Evolutionary conservation across 78 protist genomes (phyloP).

Genomic region (Chrysochromulina tobinii): DNA sequence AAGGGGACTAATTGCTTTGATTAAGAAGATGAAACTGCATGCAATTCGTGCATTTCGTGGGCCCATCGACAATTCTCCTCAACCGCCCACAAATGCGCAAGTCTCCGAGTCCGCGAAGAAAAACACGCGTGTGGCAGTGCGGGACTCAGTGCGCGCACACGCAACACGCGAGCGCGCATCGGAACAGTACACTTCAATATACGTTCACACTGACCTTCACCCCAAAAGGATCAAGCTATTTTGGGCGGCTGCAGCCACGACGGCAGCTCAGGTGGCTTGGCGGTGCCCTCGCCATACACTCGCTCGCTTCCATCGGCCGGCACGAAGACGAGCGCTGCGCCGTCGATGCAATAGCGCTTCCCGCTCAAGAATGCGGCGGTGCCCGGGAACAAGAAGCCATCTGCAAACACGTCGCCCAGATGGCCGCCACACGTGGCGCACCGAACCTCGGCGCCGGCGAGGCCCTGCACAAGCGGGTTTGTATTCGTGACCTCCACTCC

Average conservation of each 20-base stretch:
- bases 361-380: neutral
- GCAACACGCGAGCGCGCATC: no score
- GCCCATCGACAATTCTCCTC: no score
- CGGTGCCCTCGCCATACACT: neutral
- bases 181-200: no score
- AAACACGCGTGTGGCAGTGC: no score
- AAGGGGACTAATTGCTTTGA: no score
- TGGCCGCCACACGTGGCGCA: neutral
- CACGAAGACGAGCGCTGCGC: neutral
- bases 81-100: no score
- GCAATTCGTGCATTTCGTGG: no score
- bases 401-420: conserved; percentile 14
- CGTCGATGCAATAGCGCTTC: conserved; percentile 9
- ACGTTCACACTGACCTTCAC: no score
- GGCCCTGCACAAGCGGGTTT: neutral
- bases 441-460: neutral
- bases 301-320: neutral
- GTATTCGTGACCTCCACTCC: neutral
- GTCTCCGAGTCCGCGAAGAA: no score
- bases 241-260: neutral
- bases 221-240: neutral
- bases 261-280: neutral
- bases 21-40: no score
- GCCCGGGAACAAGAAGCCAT: neutral
- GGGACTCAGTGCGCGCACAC: no score